phyloP scores from a whole-genome alignment of 768 basidiomycete species.

The Mycena chlorophos region DNA sequence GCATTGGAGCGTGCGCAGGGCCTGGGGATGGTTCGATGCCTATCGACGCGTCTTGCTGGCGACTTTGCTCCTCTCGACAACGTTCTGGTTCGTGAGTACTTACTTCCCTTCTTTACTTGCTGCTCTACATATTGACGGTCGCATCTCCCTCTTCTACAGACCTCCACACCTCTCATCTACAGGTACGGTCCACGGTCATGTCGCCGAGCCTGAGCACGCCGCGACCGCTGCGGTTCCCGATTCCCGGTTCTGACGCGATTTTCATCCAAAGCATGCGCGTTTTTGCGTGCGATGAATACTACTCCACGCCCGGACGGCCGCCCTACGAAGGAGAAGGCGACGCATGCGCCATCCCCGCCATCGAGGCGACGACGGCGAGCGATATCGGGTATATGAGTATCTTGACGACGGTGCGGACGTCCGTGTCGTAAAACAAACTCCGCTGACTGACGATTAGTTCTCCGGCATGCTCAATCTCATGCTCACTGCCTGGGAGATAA shows the following conservation, averaged over 20 bases:
- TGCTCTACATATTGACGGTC: no score
- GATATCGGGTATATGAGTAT: conserved; percentile 16
- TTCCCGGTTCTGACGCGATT: no score
- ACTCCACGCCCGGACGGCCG: conserved; percentile 10
- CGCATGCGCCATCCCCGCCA: conserved; percentile 15
- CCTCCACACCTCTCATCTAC: conserved; percentile 13
- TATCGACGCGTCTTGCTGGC: conserved; percentile 19
- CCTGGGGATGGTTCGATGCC: conserved; percentile 11
- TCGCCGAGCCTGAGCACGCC: no score
- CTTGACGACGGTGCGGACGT: conserved; percentile 8
- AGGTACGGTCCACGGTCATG: no score
- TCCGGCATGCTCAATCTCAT: conserved; percentile 16
- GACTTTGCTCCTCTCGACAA: conserved; percentile 19
- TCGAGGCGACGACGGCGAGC: conserved; percentile 12
- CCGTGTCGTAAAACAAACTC: not conserved
- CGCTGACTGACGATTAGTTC: not conserved
- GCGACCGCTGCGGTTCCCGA: no score
- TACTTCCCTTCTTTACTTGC: not conserved
- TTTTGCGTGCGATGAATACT: conserved; percentile 21
- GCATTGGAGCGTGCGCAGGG: no score
- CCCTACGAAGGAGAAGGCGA: conserved; percentile 15
- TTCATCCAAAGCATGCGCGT: no score
- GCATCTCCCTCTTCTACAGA: not conserved
- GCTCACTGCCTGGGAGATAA: conserved; percentile 19
- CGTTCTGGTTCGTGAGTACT: conserved; percentile 19